phyloP scores from a whole-genome alignment of 2,329 filamentous ascomycete genomes.

The Pseudogymnoascus sp. region DNA sequence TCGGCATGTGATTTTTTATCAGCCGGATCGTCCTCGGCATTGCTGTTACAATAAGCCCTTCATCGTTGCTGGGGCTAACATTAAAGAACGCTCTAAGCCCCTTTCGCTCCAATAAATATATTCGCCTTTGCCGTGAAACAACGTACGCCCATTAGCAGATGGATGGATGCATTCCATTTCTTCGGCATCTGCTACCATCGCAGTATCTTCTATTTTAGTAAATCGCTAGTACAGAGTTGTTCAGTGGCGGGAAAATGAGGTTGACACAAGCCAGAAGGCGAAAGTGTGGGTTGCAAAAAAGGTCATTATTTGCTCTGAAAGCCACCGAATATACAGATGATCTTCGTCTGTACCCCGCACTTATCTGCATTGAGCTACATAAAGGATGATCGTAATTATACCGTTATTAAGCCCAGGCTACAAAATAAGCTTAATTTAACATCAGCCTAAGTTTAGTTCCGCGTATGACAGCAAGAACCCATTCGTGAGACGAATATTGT shows the following conservation, averaged over 20 bases:
- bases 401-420: neutral
- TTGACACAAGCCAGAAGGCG: neutral
- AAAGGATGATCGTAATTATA: neutral
- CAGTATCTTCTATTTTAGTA: neutral
- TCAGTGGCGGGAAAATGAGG: neutral
- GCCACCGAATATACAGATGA: neutral
- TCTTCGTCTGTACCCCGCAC: neutral
- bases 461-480: neutral
- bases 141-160: too few relatives aligned
- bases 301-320: neutral
- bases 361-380: neutral
- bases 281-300: neutral
- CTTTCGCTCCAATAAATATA: neutral
- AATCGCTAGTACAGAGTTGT: neutral
- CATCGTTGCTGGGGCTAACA: neutral
- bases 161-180: neutral
- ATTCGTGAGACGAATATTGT: neutral
- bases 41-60: neutral
- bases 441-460: neutral
- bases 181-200: neutral
- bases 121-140: neutral
- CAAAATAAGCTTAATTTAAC: neutral
- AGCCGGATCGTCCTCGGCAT: neutral
- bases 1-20: neutral
- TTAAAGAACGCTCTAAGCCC: neutral